A percentile compares a stretch with the other conserved stretches of the same genome.
Conservation (phyloP, 352 stramenopile genomes). For the Pythium periplocum region DNA sequence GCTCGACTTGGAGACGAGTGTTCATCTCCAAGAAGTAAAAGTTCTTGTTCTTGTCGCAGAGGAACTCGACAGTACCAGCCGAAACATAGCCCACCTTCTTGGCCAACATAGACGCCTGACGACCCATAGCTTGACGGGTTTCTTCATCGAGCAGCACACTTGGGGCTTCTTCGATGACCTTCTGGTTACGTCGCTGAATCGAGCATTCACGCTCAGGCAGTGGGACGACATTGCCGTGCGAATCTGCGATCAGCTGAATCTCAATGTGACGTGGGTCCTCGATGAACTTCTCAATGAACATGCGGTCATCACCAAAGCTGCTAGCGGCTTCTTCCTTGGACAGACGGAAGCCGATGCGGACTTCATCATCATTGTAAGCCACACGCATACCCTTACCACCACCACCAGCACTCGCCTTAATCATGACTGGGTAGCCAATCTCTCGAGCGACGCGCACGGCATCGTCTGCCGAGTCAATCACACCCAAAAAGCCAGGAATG, state of each 20-base stretch:
- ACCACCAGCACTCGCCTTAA: conserved; percentile 92
- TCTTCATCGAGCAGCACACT: conserved; percentile 86
- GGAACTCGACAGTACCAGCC: conserved; percentile 94
- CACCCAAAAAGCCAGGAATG: conserved; percentile 86
- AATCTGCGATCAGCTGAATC: conserved; percentile 92
- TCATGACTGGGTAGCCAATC: conserved; percentile 91
- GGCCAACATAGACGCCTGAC: conserved; percentile 90
- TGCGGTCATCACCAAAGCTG: conserved; percentile 87
- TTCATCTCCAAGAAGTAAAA: conserved; percentile 98
- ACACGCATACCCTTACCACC: conserved; percentile 97
- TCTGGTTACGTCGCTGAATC: conserved; percentile 91
- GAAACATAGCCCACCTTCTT: conserved; percentile 91
- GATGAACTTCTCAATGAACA: conserved; percentile 92
- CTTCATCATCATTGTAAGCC: conserved; percentile 87
- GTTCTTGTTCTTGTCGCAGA: conserved; percentile 86
- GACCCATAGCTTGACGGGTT: conserved; percentile 70
- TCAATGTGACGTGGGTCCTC: conserved; percentile 89
- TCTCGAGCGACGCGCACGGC: conserved; percentile 71
- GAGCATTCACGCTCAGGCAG: conserved; percentile 91
- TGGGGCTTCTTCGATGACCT: conserved; percentile 92
- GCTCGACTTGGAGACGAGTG: conserved; percentile 93
- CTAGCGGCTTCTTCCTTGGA: conserved; percentile 85
- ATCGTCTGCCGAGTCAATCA: conserved; percentile 58
- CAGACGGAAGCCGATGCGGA: conserved; percentile 79
- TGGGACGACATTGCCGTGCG: conserved; percentile 85